These are phyloP conservation scores for Nemania sp. DNA, from an alignment of 2,329 filamentous ascomycete species.

Conservation along the genomic window DNA sequence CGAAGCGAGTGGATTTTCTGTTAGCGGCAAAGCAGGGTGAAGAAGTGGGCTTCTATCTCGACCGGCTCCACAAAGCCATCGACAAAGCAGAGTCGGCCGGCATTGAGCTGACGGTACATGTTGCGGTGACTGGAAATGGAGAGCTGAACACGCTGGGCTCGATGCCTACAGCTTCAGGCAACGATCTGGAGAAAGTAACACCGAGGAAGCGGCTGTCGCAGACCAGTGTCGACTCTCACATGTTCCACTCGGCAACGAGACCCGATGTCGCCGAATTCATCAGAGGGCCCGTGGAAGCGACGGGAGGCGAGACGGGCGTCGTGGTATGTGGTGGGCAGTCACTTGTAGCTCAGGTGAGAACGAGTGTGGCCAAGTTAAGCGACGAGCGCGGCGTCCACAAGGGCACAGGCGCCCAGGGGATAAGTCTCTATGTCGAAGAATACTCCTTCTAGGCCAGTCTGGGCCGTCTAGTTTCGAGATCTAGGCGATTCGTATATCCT, in stretches of 20 bases:
- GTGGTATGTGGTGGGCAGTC: slow-evolving; percentile 63
- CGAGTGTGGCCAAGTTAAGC: slow-evolving; percentile 58
- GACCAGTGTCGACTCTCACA: slow-evolving; percentile 45
- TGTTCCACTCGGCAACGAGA: slow-evolving; percentile 51
- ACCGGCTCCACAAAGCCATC: slow-evolving; percentile 53
- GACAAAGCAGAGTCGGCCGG: slow-evolving; percentile 48
- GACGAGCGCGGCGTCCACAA: slow-evolving; percentile 68
- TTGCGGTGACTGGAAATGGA: slow-evolving; percentile 55
- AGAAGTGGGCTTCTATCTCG: slow-evolving; percentile 60
- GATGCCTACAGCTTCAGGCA: slow-evolving; percentile 23
- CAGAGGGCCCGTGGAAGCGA: slow-evolving; percentile 58
- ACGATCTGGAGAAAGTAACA: slow-evolving; percentile 34
- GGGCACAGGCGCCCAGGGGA: slow-evolving; percentile 66
- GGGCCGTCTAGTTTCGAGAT: too few species aligned
- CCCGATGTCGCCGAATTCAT: slow-evolving; percentile 59
- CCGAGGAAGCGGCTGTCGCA: slow-evolving; percentile 28
- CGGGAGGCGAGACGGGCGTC: slow-evolving; percentile 64
- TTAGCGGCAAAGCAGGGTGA: slow-evolving; percentile 56
- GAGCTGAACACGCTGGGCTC: slow-evolving; percentile 32
- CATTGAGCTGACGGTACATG: slow-evolving; percentile 56
- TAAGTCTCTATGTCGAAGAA: slow-evolving; percentile 64
- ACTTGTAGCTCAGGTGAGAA: slow-evolving; percentile 58
- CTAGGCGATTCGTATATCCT: too few species aligned
- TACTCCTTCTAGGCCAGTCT: slow-evolving; percentile 52
- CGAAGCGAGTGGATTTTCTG: slow-evolving; percentile 57